A percentile compares a stretch with the other conserved stretches of the same genome.
phyloP scores from a whole-genome alignment of 208 protist species.

The Crithidia thermophila region DNA sequence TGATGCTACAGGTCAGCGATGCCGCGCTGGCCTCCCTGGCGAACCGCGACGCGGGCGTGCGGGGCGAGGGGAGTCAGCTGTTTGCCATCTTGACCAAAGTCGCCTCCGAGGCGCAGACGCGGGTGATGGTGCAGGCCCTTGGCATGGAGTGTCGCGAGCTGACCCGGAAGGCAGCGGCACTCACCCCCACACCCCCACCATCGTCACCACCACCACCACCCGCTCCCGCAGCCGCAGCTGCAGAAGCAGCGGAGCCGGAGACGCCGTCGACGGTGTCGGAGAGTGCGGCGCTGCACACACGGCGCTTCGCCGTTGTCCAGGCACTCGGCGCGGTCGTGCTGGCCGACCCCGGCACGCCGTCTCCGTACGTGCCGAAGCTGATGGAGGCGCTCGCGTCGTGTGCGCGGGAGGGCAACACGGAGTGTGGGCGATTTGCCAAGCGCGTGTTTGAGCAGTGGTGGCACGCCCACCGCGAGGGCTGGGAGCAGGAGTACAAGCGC shows the following conservation, averaged over 20 bases:
- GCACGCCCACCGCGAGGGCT: constrained; percentile 70
- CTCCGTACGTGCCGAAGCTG: constrained; percentile 58
- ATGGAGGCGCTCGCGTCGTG: constrained; percentile 53
- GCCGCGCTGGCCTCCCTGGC: constrained; percentile 54
- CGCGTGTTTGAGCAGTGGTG: constrained; percentile 80
- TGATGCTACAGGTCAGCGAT: constrained; percentile 54
- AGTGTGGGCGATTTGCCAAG: constrained; percentile 55
- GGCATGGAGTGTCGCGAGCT: constrained; percentile 44
- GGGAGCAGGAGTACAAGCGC: constrained; percentile 66
- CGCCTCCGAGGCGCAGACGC: constrained; percentile 65
- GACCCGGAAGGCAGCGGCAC: neutral
- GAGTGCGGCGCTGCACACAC: constrained; percentile 7
- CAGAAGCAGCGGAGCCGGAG: neutral
- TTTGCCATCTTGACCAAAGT: constrained; percentile 74
- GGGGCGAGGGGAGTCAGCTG: constrained; percentile 44
- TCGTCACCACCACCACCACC: neutral
- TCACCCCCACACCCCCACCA: neutral
- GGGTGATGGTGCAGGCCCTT: constrained; percentile 41
- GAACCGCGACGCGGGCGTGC: constrained; percentile 53
- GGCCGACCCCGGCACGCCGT: constrained; percentile 52
- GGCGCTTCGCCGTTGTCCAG: constrained; percentile 54
- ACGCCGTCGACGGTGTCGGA: neutral
- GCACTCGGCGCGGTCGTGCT: constrained; percentile 67
- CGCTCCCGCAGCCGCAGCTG: neutral
- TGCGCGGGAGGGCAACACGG: constrained; percentile 38